Evolutionary conservation across 768 basidiomycete genomes (phyloP), one percentile per base, ranked within the genome.

Genomic region (Cystoderma amianthinum): DNA sequence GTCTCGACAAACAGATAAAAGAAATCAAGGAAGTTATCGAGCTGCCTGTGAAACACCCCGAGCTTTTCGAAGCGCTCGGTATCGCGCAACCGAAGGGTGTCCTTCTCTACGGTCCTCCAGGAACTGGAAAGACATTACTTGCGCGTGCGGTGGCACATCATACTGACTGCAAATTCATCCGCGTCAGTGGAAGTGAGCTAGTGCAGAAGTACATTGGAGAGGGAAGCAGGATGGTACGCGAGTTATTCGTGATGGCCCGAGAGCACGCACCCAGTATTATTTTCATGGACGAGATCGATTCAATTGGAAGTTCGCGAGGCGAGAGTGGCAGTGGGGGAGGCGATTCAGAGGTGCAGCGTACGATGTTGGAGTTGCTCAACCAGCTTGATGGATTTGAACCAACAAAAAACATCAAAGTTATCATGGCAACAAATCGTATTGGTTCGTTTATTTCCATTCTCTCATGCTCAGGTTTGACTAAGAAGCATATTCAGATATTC

Each of bases 221-320:
- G 68, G 93, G 94, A 16, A 87, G 83, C 48, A 69, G 94, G 45
- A 97, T 96, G 94, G 94, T 97, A 25, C 78, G 95, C 39, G 95
- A 97, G 67, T 63, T 98, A 44, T 98, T 98, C 71, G 92, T 96
- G 45, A 97, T 96, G 95, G 95, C 95, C 2, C 65, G 93, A 47
- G 95, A 97, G 60, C 92, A 96, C 55, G 95, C 95, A 23, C 95
- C 95, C 24, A 88, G 86, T 61, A 96, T 98, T 65, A 96, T 98
- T 59, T 97, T 98, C 71, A 96, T 98, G 94, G 95, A 97, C 59
- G 95, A 97, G 65, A 97, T 98, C 48, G 95, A 98, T 64, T 92
- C 89, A 15, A 98, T 98, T 55, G 95, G 95, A 41, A 87, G 84
- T 48, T 91, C 90, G 48, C 66, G 94, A 58, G 91, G 94, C 9